Evolutionary conservation across 495 filamentous ascomycete species (phyloP).

Genomic region (Penicillium steckii): DNA sequence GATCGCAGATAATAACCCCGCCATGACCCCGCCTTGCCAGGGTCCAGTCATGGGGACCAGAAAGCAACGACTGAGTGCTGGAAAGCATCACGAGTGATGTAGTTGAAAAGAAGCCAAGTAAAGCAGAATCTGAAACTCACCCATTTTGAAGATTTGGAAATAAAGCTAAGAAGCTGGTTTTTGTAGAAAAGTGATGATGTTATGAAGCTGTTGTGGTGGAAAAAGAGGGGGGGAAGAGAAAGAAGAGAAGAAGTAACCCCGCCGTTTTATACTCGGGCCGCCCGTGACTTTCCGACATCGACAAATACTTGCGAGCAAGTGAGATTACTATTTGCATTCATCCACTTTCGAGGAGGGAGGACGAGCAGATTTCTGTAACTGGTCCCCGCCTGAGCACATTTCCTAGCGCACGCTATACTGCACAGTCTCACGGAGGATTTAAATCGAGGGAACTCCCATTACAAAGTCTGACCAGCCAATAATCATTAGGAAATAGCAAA

Average conservation of each 20-base stretch:
- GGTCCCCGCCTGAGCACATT: constrained; percentile 32
- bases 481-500: background rate
- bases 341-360: too few species aligned
- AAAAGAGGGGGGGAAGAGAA: background rate
- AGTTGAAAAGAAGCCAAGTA: background rate
- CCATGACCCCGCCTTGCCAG: constrained; percentile 26
- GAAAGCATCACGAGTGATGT: background rate
- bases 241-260: background rate
- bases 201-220: background rate
- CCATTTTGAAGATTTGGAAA: constrained; percentile 22
- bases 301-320: background rate
- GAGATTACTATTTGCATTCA: background rate
- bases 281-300: constrained; percentile 24
- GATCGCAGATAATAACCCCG: constrained; percentile 18
- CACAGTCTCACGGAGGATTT: background rate
- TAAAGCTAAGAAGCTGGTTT: background rate
- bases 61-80: background rate
- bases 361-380: constrained; percentile 30
- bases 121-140: constrained; percentile 12
- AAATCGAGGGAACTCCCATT: background rate
- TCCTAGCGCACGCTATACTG: background rate
- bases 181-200: constrained; percentile 3
- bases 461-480: background rate
- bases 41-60: background rate
- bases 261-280: constrained; percentile 16